phyloP scores from a whole-genome alignment of 179 eudicot species.

The Beta macrorhiza region DNA sequence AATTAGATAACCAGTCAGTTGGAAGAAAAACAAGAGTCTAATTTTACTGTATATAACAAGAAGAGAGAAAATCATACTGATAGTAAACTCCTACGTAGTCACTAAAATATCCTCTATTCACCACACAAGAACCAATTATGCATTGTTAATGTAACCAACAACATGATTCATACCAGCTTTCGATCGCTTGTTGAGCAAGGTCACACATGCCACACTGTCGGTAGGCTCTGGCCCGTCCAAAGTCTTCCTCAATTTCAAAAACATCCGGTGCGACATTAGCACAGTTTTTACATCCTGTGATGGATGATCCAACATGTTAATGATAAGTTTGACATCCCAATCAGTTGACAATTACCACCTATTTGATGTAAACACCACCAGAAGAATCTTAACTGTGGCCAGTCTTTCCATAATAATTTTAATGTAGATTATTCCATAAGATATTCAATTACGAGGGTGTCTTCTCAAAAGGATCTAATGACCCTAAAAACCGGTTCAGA shows the following conservation, averaged over 20 bases:
- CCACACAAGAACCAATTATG: background rate
- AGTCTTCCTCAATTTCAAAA: slow-evolving; percentile 87
- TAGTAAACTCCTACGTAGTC: background rate
- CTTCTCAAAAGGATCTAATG: too few species aligned
- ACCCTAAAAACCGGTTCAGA: too few species aligned
- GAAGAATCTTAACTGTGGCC: too few species aligned
- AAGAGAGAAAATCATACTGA: background rate
- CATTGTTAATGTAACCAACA: background rate
- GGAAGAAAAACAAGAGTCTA: background rate
- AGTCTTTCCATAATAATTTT: too few species aligned
- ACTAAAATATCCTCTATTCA: background rate
- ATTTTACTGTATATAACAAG: background rate
- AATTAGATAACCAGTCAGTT: slow-evolving; percentile 13
- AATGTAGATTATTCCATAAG: too few species aligned
- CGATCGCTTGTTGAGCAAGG: slow-evolving; percentile 78
- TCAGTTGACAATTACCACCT: background rate
- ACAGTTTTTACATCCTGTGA: slow-evolving; percentile 88
- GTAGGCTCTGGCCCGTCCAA: slow-evolving; percentile 88
- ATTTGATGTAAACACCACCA: background rate
- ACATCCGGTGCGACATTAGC: slow-evolving; percentile 78
- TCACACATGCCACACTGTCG: slow-evolving; percentile 62
- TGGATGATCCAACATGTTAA: background rate
- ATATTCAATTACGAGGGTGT: too few species aligned
- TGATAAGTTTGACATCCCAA: background rate
- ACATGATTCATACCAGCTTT: slow-evolving; percentile 62